Percentiles rank a stretch among this genome's conserved stretches.
Evolutionary conservation across 2,329 filamentous ascomycete genomes (phyloP).

Genomic region (Fusarium sp.): DNA sequence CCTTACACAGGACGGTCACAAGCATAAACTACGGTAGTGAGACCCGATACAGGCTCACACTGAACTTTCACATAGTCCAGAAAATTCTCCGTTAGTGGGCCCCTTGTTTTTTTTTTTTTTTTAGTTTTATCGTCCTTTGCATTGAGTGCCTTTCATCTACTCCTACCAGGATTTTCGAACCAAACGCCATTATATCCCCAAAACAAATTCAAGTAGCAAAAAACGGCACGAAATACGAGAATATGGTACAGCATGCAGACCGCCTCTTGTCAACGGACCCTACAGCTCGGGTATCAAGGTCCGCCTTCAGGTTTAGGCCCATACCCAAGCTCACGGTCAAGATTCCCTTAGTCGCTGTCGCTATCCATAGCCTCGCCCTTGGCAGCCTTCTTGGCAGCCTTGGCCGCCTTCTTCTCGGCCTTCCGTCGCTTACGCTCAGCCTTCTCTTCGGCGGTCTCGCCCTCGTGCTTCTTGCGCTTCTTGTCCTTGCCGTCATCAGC

Average conservation of each 20-base stretch:
- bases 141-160: slow-evolving; percentile 51
- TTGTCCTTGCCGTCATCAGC: slow-evolving; percentile 72
- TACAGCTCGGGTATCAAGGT: slow-evolving; percentile 43
- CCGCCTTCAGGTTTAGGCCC: slow-evolving; percentile 25
- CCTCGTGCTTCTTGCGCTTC: slow-evolving; percentile 86
- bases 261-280: slow-evolving; percentile 47
- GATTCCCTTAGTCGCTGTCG: slow-evolving; percentile 63
- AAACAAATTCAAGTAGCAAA: slow-evolving; percentile 43
- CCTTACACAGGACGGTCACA: slow-evolving; percentile 27
- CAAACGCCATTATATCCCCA: slow-evolving; percentile 49
- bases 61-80: slow-evolving; percentile 9
- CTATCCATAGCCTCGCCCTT: slow-evolving; percentile 67
- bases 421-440: slow-evolving; percentile 72
- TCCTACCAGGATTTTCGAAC: slow-evolving; percentile 51
- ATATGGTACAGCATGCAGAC: slow-evolving; percentile 51
- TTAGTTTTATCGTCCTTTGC: slow-evolving; percentile 48
- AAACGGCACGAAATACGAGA: slow-evolving; percentile 42
- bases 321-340: slow-evolving; percentile 22
- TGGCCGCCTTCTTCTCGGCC: slow-evolving; percentile 72
- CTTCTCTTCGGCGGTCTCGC: slow-evolving; percentile 79
- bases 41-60: slow-evolving; percentile 15
- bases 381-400: slow-evolving; percentile 69
- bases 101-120: neutral
- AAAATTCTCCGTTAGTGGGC: neutral
- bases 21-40: slow-evolving; percentile 19